phyloP scores from a whole-genome alignment of 1,284 basidiomycete species.

The Megacollybia platyphylla region DNA sequence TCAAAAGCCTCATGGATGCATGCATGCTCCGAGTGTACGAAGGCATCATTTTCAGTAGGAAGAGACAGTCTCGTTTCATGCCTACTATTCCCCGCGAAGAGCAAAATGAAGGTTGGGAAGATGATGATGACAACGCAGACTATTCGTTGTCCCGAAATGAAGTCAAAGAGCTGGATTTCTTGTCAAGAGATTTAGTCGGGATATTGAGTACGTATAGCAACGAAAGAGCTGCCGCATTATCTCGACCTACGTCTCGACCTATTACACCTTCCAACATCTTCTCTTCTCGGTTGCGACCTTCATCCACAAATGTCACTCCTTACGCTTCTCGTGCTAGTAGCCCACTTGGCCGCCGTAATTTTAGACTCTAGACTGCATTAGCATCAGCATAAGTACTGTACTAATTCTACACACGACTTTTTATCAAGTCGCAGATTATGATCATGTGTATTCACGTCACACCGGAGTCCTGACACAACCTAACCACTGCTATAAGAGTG shows the following conservation, averaged over 20 bases:
- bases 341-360: conserved; percentile 30
- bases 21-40: conserved; percentile 91
- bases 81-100: conserved; percentile 34
- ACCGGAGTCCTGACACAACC: no score
- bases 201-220: conserved; percentile 57
- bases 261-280: conserved; percentile 48
- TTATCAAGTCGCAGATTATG: no score
- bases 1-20: conserved; percentile 74
- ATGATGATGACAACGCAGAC: conserved; percentile 31
- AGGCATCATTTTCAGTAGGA: conserved; percentile 53
- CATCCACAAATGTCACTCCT: conserved; percentile 46
- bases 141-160: conserved; percentile 51
- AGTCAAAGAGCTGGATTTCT: conserved; percentile 59
- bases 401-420: no score
- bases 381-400: no score
- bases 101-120: conserved; percentile 53
- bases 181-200: conserved; percentile 64
- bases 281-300: conserved; percentile 6
- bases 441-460: no score
- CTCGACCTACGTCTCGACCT: conserved; percentile 47
- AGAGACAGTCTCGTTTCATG: conserved; percentile 18
- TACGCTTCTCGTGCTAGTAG: conserved; percentile 50
- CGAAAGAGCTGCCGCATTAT: conserved; percentile 43
- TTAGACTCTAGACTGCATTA: background rate
- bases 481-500: no score